Evolutionary conservation across 2,329 filamentous ascomycete species (phyloP).

Genomic region (Arthrobotrys sinensis): DNA sequence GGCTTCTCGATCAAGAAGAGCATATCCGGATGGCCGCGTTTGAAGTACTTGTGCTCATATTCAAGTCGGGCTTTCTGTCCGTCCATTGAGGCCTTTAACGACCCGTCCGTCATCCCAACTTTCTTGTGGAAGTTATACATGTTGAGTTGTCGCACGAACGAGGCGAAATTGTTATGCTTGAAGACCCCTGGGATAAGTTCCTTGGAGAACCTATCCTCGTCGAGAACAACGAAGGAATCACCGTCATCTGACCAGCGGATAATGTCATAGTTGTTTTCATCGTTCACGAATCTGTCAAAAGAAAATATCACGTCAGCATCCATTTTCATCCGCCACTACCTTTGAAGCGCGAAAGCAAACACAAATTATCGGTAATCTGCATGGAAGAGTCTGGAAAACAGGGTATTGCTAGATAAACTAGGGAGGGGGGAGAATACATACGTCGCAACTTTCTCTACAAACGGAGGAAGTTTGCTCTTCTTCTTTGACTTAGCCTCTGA

Average conservation of each 20-base stretch:
- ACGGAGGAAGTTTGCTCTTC: conserved; percentile 86
- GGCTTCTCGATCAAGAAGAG: conserved; percentile 74
- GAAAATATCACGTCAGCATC: conserved; percentile 55
- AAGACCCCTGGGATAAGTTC: conserved; percentile 82
- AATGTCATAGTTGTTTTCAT: conserved; percentile 90
- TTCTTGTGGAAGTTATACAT: conserved; percentile 79
- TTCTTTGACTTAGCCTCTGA: conserved; percentile 86
- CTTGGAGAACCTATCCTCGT: conserved; percentile 90
- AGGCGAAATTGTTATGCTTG: conserved; percentile 85
- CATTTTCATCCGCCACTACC: conserved; percentile 47
- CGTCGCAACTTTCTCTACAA: conserved; percentile 82
- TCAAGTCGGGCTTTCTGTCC: conserved; percentile 99
- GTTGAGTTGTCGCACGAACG: conserved; percentile 80
- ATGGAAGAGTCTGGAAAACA: conserved; percentile 31
- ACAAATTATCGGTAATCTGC: conserved; percentile 44
- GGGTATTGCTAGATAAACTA: conserved; percentile 2
- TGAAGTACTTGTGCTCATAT: conserved; percentile 97
- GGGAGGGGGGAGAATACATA: conserved; percentile 28
- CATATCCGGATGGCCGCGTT: conserved; percentile 90
- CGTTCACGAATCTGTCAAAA: conserved; percentile 84
- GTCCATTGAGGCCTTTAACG: conserved; percentile 95
- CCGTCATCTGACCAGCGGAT: conserved; percentile 98
- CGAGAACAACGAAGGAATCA: conserved; percentile 94
- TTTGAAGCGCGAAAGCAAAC: conserved; percentile 17
- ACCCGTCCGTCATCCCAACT: conserved; percentile 93